phyloP scores from a whole-genome alignment of 164 flowering plant genomes.

The Macadamia integrifolia region DNA sequence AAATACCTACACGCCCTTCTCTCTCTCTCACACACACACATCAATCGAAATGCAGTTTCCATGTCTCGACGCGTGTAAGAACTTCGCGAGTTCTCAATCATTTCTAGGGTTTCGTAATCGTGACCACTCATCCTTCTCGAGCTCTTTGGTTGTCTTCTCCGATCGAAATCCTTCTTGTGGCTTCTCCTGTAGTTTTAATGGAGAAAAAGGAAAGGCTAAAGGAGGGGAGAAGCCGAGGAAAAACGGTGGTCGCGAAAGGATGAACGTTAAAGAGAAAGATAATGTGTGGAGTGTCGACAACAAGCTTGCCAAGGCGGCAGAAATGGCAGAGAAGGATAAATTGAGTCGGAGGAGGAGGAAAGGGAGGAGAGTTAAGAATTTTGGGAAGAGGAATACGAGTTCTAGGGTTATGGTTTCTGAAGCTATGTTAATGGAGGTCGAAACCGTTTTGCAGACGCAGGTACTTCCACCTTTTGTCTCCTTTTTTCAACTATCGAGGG shows the following conservation, averaged over 20 bases:
- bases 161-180: constrained; percentile 6
- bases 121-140: constrained; percentile 1
- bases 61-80: constrained; percentile 22
- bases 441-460: constrained; percentile 89
- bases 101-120: constrained; percentile 22
- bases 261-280: constrained; percentile 51
- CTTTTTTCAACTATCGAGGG: background rate
- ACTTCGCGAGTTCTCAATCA: constrained; percentile 11
- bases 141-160: constrained; percentile 4
- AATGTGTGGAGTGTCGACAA: constrained; percentile 95
- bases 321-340: constrained; percentile 16
- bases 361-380: constrained; percentile 34
- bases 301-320: constrained; percentile 37
- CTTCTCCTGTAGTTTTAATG: constrained; percentile 22
- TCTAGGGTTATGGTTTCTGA: constrained; percentile 59
- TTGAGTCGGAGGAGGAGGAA: constrained; percentile 24
- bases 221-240: constrained; percentile 7
- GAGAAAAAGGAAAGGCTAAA: constrained; percentile 15
- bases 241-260: constrained; percentile 11
- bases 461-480: constrained; percentile 21
- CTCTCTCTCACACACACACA: background rate
- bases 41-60: constrained; percentile 27
- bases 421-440: constrained; percentile 82
- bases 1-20: background rate
- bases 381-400: constrained; percentile 21